Percentiles rank a stretch among this genome's conserved stretches.
These are phyloP conservation scores for Rutstroemia sp. DNA, from an alignment of 2,329 filamentous ascomycete species.

Conservation along the genomic window DNA sequence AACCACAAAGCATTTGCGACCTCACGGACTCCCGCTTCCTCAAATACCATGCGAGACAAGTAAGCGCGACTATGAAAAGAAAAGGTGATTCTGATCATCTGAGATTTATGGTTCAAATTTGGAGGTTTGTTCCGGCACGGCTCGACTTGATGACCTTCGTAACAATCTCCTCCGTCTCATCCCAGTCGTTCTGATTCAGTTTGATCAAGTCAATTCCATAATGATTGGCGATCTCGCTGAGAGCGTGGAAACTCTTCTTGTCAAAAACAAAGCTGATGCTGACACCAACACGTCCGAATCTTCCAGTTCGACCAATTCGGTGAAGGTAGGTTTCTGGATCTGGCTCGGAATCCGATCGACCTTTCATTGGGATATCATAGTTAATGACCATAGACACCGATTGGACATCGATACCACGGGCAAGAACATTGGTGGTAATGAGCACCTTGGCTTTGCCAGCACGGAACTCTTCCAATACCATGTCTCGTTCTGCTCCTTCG, in stretches of 20 bases:
- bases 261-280: slow-evolving; percentile 93
- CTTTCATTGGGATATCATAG: slow-evolving; percentile 78
- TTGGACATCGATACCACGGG: slow-evolving; percentile 90
- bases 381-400: slow-evolving; percentile 98
- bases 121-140: slow-evolving; percentile 46
- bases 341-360: slow-evolving; percentile 69
- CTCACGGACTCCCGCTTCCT: slow-evolving; percentile 5
- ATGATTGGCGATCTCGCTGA: slow-evolving; percentile 71
- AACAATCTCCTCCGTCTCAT: slow-evolving; percentile 75
- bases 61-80: neutral
- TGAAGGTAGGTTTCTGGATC: slow-evolving; percentile 96
- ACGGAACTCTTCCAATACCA: slow-evolving; percentile 80
- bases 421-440: slow-evolving; percentile 94
- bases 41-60: slow-evolving; percentile 3
- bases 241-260: slow-evolving; percentile 68
- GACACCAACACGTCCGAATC: slow-evolving; percentile 93
- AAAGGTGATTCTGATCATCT: neutral
- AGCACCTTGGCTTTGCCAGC: slow-evolving; percentile 85
- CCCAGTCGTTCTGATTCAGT: slow-evolving; percentile 84
- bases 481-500: slow-evolving; percentile 76
- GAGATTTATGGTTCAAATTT: slow-evolving; percentile 6
- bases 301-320: slow-evolving; percentile 92
- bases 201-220: slow-evolving; percentile 77
- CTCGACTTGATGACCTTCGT: slow-evolving; percentile 73
- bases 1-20: neutral